A percentile compares a stretch with the other conserved stretches of the same genome.
Conservation (phyloP, 257 asterid genomes). For the Solanum commersonii region DNA sequence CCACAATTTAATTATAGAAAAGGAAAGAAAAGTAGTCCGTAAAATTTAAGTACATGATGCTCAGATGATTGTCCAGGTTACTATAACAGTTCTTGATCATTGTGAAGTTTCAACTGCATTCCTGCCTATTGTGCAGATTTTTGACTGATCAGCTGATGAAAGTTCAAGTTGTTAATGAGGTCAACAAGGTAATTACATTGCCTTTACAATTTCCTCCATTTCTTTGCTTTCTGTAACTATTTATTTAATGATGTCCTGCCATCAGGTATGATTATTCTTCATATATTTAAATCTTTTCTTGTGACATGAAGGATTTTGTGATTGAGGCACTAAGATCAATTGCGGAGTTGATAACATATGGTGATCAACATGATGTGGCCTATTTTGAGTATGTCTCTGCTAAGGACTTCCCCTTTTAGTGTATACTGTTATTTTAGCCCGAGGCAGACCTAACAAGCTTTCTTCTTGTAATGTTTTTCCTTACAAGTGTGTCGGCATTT, state of each 20-base stretch:
- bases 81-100: neutral
- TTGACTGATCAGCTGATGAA: conserved; percentile 68
- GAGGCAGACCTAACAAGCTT: neutral
- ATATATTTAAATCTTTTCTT: conserved; percentile 1
- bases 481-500: neutral
- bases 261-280: neutral
- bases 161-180: conserved; percentile 82
- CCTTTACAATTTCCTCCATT: conserved; percentile 6
- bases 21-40: neutral
- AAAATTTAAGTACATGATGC: neutral
- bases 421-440: conserved; percentile 2
- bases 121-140: conserved; percentile 35
- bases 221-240: neutral
- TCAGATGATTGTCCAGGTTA: neutral
- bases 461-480: neutral
- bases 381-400: conserved; percentile 68
- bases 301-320: conserved; percentile 63
- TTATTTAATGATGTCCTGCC: neutral
- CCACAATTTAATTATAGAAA: neutral
- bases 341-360: conserved; percentile 87
- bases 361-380: conserved; percentile 93
- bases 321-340: conserved; percentile 94
- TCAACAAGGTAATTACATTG: conserved; percentile 59
- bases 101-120: neutral
- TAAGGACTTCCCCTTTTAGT: conserved; percentile 1